Percentiles rank a stretch among this genome's conserved stretches.
Conservation (phyloP, 371 early-diverging fungal genomes). For the Mucor racemosus region DNA sequence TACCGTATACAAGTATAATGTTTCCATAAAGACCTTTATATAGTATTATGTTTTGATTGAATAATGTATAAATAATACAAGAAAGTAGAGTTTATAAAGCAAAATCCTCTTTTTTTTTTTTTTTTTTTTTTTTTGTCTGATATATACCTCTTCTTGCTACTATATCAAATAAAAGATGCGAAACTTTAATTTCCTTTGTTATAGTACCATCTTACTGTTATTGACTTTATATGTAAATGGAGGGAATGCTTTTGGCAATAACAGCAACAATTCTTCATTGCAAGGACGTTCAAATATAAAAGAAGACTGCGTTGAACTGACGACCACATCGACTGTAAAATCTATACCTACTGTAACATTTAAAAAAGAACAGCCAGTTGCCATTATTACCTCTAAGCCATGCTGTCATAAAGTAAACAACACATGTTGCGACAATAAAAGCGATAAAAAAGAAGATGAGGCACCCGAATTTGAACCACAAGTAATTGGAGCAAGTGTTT, state of each 20-base stretch:
- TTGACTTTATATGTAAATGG: neutral
- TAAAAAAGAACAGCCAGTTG: too few species aligned
- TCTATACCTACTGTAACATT: too few species aligned
- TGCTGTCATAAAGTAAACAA: neutral
- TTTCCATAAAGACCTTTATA: constrained; percentile 3
- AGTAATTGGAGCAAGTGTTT: neutral
- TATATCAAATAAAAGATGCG: too few species aligned
- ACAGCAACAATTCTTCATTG: neutral
- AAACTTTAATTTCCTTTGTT: too few species aligned
- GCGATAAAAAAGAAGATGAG: too few species aligned
- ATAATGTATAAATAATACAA: neutral
- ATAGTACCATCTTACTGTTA: neutral
- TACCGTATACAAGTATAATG: neutral
- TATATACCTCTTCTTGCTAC: too few species aligned
- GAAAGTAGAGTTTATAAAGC: neutral
- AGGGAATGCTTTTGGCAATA: neutral
- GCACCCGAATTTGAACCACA: neutral
- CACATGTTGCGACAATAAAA: too few species aligned
- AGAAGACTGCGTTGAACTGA: neutral
- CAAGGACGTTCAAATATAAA: neutral
- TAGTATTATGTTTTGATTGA: neutral
- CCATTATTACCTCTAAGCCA: neutral
- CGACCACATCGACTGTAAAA: neutral
- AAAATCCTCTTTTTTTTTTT: too few species aligned
- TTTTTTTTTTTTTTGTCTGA: too few species aligned